Percentiles rank a stretch among this genome's conserved stretches.
Evolutionary conservation across 108 stramenopile species (phyloP).

Genomic region (Skeletonema menzelii): DNA sequence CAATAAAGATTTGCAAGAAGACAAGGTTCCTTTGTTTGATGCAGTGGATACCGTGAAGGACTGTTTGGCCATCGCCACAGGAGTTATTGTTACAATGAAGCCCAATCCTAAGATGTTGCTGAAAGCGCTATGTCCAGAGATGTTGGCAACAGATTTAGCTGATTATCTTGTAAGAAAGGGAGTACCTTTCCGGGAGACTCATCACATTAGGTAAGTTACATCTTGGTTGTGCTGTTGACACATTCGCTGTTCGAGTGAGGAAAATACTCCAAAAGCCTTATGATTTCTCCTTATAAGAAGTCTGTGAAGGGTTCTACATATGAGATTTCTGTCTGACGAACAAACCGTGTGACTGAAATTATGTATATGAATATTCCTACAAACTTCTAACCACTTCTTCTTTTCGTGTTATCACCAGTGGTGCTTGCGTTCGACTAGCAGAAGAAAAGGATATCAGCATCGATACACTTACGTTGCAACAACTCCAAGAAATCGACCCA

Average conservation of each 20-base stretch:
- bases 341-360: background rate
- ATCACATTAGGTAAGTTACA: slow-evolving; percentile 91
- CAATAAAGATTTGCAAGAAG: slow-evolving; percentile 99
- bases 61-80: slow-evolving; percentile 95
- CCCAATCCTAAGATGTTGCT: slow-evolving; percentile 87
- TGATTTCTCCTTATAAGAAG: slow-evolving; percentile 9
- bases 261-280: slow-evolving; percentile 15
- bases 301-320: slow-evolving; percentile 26
- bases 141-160: slow-evolving; percentile 99
- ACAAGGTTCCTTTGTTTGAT: slow-evolving; percentile 97
- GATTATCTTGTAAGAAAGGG: slow-evolving; percentile 99
- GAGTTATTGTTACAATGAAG: slow-evolving; percentile 94
- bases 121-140: slow-evolving; percentile 93
- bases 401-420: slow-evolving; percentile 37
- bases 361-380: background rate
- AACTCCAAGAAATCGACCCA: slow-evolving; percentile 82
- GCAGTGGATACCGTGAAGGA: slow-evolving; percentile 94
- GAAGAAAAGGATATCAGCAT: slow-evolving; percentile 80
- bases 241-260: background rate
- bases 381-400: background rate
- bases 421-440: slow-evolving; percentile 86
- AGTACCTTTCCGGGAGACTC: slow-evolving; percentile 99
- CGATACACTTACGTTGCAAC: slow-evolving; percentile 79
- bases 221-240: background rate
- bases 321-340: slow-evolving; percentile 44